Percentiles rank a stretch among this genome's conserved stretches.
Conservation (phyloP, 2,329 filamentous ascomycete species). For the Cladophialophora carrionii region DNA sequence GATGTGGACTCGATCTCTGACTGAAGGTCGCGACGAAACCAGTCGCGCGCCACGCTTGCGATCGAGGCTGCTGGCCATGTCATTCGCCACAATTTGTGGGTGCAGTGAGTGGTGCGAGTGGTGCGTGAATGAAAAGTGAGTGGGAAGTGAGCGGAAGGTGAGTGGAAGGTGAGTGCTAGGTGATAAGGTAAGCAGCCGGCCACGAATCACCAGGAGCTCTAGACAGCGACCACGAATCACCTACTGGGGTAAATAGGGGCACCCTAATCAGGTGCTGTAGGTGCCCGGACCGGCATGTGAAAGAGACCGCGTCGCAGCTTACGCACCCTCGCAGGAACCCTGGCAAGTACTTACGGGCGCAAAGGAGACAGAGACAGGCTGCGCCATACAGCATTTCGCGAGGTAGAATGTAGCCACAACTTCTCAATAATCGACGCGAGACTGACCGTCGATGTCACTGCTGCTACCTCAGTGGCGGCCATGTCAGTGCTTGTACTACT, state of each 20-base stretch:
- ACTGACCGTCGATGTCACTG: not conserved
- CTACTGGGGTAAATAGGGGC: too few relatives aligned
- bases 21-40: slow-evolving; percentile 14
- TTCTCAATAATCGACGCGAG: not conserved
- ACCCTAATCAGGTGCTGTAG: not conserved
- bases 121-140: not conserved
- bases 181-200: not conserved
- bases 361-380: too few relatives aligned
- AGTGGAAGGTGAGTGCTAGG: not conserved
- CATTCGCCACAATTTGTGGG: not conserved
- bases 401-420: not conserved
- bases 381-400: not conserved
- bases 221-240: not conserved
- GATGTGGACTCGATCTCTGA: slow-evolving; percentile 11
- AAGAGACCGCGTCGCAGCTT: not conserved
- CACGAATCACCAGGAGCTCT: not conserved
- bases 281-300: not conserved
- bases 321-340: not conserved
- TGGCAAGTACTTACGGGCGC: not conserved
- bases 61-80: not conserved
- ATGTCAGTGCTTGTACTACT: not conserved
- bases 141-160: not conserved
- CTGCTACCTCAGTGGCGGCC: not conserved
- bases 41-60: slow-evolving; percentile 2
- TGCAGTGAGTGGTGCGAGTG: not conserved